phyloP scores from a whole-genome alignment of 2,329 filamentous ascomycete species.

The Aschersonia sp. region DNA sequence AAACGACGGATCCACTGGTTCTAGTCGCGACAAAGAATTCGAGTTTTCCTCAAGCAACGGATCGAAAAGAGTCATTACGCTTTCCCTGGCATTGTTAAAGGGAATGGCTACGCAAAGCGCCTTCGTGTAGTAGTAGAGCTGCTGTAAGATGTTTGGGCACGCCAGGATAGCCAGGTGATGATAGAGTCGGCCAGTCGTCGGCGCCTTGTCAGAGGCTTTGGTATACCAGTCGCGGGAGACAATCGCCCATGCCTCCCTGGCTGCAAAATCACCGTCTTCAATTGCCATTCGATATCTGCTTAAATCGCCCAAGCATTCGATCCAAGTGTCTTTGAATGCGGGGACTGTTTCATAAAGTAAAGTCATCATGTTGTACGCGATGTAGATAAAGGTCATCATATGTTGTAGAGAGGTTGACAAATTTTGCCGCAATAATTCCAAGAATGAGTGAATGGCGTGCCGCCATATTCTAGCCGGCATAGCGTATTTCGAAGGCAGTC shows the following conservation, averaged over 20 bases:
- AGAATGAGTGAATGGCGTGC: slow-evolving; percentile 75
- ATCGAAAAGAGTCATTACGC: slow-evolving; percentile 54
- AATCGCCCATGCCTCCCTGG: slow-evolving; percentile 67
- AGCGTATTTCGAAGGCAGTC: slow-evolving; percentile 64
- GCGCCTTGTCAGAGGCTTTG: slow-evolving; percentile 63
- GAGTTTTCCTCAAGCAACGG: slow-evolving; percentile 28
- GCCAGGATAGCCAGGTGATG: slow-evolving; percentile 78
- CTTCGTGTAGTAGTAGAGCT: slow-evolving; percentile 60
- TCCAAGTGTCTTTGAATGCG: slow-evolving; percentile 77
- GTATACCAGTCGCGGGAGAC: slow-evolving; percentile 77
- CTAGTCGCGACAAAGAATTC: slow-evolving; percentile 16
- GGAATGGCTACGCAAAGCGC: slow-evolving; percentile 53
- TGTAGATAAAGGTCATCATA: slow-evolving; percentile 82
- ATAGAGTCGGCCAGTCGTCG: slow-evolving; percentile 64
- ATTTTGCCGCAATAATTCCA: slow-evolving; percentile 61
- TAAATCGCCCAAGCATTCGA: slow-evolving; percentile 81
- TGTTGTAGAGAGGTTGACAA: slow-evolving; percentile 68
- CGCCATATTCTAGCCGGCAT: slow-evolving; percentile 95
- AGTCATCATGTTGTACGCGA: slow-evolving; percentile 83
- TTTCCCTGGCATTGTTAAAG: slow-evolving; percentile 54
- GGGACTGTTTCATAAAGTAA: slow-evolving; percentile 75
- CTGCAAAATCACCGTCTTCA: slow-evolving; percentile 63
- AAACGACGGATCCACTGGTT: slow-evolving; percentile 39
- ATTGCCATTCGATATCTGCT: slow-evolving; percentile 80
- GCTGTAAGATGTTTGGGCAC: slow-evolving; percentile 51